A percentile compares a stretch with the other conserved stretches of the same genome.
These are phyloP conservation scores for Cymodocea nodosa DNA, from an alignment of 116 monocot species.

Conservation along the genomic window DNA sequence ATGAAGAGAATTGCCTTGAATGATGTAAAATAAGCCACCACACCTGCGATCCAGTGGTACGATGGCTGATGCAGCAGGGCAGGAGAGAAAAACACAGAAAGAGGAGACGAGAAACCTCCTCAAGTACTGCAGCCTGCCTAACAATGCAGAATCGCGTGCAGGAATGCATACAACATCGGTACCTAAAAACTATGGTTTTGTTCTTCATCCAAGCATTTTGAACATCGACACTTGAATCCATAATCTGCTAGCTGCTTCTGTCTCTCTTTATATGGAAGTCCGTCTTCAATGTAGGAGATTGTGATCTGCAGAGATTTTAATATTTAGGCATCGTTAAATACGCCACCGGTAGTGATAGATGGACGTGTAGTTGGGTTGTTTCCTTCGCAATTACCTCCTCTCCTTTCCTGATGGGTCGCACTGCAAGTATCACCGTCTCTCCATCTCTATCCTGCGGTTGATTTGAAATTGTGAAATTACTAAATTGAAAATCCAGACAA, in stretches of 20 bases:
- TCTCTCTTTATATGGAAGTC: conserved; percentile 68
- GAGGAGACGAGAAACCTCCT: too few relatives aligned
- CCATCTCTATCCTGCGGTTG: conserved; percentile 76
- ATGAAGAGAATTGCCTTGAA: too few relatives aligned
- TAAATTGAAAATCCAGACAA: background rate
- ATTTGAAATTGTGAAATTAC: conserved; percentile 1
- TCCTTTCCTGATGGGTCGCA: conserved; percentile 34
- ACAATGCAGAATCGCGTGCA: too few relatives aligned
- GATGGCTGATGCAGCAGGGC: too few relatives aligned
- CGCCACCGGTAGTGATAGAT: background rate
- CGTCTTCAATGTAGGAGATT: conserved; percentile 86
- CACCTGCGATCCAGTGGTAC: too few relatives aligned
- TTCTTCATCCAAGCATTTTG: conserved; percentile 45
- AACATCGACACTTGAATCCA: conserved; percentile 75
- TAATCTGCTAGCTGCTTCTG: conserved; percentile 70
- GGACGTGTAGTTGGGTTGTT: background rate
- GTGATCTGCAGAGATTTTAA: conserved; percentile 43
- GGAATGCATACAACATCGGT: background rate
- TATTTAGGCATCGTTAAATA: background rate
- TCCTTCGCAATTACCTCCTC: conserved; percentile 56
- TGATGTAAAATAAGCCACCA: too few relatives aligned
- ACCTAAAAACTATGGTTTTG: background rate
- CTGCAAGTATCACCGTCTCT: conserved; percentile 57
- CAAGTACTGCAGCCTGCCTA: too few relatives aligned
- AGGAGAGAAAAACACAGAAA: too few relatives aligned